Conservation (phyloP, 768 basidiomycete species). For the Agaricus blazei region DNA sequence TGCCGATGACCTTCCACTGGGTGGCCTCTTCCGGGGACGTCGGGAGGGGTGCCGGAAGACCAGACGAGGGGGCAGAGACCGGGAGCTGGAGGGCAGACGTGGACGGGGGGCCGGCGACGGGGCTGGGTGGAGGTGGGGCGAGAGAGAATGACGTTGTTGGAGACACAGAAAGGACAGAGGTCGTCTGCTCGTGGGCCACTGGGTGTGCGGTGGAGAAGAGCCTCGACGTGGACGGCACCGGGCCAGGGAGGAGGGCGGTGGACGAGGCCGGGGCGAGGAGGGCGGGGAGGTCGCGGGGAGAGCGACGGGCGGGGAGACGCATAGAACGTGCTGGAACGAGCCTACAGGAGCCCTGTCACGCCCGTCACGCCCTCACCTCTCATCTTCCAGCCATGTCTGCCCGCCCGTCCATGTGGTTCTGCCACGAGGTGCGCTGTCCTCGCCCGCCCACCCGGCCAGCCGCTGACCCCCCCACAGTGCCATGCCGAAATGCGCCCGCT, state of each 20-base stretch:
- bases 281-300: not conserved
- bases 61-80: not conserved
- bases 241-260: no score
- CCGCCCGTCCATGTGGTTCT: constrained; percentile 74
- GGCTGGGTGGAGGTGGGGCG: no score
- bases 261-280: not conserved
- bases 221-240: not conserved
- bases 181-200: not conserved
- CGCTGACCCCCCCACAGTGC: constrained; percentile 47
- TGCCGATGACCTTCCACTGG: constrained; percentile 68
- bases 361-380: constrained; percentile 5
- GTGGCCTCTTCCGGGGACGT: constrained; percentile 39
- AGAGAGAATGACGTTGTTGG: not conserved
- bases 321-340: not conserved
- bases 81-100: not conserved
- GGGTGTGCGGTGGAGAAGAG: not conserved
- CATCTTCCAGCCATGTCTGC: constrained; percentile 47
- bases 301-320: not conserved
- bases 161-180: not conserved
- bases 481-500: constrained; percentile 84
- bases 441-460: not conserved
- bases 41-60: constrained; percentile 15
- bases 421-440: constrained; percentile 52
- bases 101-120: not conserved
- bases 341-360: not conserved